Base-by-base conservation (phyloP, 2,329 filamentous ascomycete genomes). In the Stromatinia cepivora region DNA sequence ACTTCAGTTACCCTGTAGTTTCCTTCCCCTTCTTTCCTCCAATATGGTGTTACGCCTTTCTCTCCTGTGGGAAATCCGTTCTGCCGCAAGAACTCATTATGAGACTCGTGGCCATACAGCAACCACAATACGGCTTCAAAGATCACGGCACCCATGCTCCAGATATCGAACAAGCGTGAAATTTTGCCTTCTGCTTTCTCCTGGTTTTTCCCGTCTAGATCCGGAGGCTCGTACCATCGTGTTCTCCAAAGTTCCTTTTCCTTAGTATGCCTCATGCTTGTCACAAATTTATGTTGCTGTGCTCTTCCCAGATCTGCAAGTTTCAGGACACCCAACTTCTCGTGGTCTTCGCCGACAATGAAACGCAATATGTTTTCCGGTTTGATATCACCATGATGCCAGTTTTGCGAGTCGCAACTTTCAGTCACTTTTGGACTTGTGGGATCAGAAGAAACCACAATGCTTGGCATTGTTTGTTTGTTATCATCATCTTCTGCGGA, bases 291-390 rank as follows among this genome's bases (percentile, higher is more conserved):
- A 42, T 65, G 62, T 15, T 65, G 62, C 5, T 65, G 48, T 42
- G 62, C 48, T 54, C 62, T 53, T 22, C 62, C 62, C 46, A 65
- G 17, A 65, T 65, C 62, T 65, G 62, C 62, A 15, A 65, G 48
- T 25, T 54, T 65, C 9, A 65, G 8, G 1, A 22, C 13, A 13
- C 62, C 62, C 10, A 54, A 28, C 20, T 42, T 4, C 28, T 65
- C 50, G 25, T 42, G 8, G n/a, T 52, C 3, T 22, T 54, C 8
- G n/a, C n/a, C n/a, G 9, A 25, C 25, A 13, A 13, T n/a, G 28
- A 48, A 61, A 31, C 58, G 58, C 20, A 61, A 34, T 61, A 48
- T 48, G 22, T 61, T 61, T 28, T 61, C 58, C 20, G 42, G 42
- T 34, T 48, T 61, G 3, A 61, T 61, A 48, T 61, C 28, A 11